Base-by-base conservation (phyloP, 1,139 yeast species). In the Yamadazyma sp. region DNA sequence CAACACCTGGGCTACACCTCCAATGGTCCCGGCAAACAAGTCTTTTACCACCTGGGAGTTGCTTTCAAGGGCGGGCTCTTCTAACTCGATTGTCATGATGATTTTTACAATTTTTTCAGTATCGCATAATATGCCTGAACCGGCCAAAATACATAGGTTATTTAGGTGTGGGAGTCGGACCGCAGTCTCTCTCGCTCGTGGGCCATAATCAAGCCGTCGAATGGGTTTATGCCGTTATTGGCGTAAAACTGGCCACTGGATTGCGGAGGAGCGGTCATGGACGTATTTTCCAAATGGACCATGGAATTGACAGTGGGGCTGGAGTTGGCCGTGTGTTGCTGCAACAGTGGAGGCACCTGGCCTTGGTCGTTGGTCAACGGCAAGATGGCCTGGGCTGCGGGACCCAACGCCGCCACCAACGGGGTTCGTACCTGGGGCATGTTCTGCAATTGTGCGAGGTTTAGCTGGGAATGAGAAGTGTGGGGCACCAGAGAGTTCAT, bases 1-100 rank as follows among this genome's bases (percentile, higher is more conserved):
- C 33, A 90, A 68, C 11, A 90, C 97, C 64, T 90, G 97, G 12
- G 96, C 89, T 33, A 90, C 79, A 42, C 97, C 97, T 44, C 97
- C 97, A 56, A 86, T 74, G 24, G 96, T 89, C 9, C 97, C 97
- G 5, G 95, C 95, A 45, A 86, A 68, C 37, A 90, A 75, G 59
- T 90, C 97, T 55, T 88, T 89, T 23, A 73, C 54, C 2, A 88
- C 92, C 51, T 89, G 80, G 35, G 56, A 50, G 52, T 70, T 64
- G 42, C 66, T 63, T 33, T 59, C 59, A 33, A 70, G 56, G 13
- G 67, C 62, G 8, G 74, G 73, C 48, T 75, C 80, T 56, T 75
- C 79, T 37, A 71, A 56, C 48, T 70, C 76, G 34, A 71, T 55
- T 14, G 72, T 56, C 75, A 70, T 70, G 22, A 9, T 16, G 8